Conservation (phyloP, 768 basidiomycete genomes). For the Phanerodontia chrysosporium region DNA sequence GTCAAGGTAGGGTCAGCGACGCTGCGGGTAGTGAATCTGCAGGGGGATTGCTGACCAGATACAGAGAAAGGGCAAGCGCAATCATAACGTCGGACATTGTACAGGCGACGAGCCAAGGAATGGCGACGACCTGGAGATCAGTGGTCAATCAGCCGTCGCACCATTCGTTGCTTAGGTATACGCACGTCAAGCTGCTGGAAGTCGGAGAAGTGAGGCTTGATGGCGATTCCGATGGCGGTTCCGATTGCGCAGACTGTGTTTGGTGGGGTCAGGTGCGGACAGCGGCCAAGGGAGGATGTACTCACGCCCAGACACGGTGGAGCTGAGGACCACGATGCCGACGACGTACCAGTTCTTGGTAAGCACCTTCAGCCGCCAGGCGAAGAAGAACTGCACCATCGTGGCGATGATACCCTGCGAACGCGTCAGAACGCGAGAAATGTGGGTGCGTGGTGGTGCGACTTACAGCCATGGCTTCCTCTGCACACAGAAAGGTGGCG, state of each 20-base stretch:
- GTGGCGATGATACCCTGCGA: constrained; percentile 14
- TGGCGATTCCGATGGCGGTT: constrained; percentile 9
- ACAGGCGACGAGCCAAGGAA: constrained; percentile 42
- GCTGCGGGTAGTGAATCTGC: too few relatives aligned
- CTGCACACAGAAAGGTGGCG: not conserved
- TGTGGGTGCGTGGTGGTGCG: not conserved
- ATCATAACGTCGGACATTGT: constrained; percentile 23
- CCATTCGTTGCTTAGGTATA: not conserved
- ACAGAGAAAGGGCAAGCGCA: not conserved
- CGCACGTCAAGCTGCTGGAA: constrained; percentile 6
- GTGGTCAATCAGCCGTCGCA: constrained; percentile 23
- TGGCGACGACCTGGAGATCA: constrained; percentile 25
- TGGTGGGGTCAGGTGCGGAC: not conserved
- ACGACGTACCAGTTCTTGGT: constrained; percentile 9
- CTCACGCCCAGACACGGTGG: constrained; percentile 1
- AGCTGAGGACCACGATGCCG: not conserved
- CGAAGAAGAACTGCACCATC: constrained; percentile 13
- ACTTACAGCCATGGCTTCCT: constrained; percentile 10
- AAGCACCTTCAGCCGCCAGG: constrained; percentile 12
- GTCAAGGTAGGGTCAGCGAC: not conserved
- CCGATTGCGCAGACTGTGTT: constrained; percentile 6
- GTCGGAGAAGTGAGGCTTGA: not conserved
- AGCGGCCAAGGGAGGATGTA: not conserved
- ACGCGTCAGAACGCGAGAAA: not conserved
- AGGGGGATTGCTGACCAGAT: constrained; percentile 8